Base-by-base conservation (phyloP, 2,329 filamentous ascomycete genomes). In the Neopestalotiopsis sp. region DNA sequence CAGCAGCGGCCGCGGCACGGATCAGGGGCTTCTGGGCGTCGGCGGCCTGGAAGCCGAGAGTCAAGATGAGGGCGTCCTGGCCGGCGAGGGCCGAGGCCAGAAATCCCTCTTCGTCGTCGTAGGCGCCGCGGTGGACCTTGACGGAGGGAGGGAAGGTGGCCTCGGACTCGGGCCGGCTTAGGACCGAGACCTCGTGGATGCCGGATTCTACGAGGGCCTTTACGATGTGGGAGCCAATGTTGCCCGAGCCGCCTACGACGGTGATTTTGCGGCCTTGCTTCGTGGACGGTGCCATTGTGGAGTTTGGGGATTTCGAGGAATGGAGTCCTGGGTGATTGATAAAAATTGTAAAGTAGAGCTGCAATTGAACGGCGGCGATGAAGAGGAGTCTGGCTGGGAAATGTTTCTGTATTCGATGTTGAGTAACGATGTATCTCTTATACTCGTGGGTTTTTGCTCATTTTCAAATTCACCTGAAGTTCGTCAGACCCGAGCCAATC, bases 1-100 rank as follows among this genome's bases (percentile, higher is more conserved):
- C 76, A 0, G 74, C 76, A 20, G 69, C 70, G 20, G 79, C 76
- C 9, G 75, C 80, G 10, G 80, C 81, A 40, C 75, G 76, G 60
- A 78, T 77, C 38, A 79, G 68, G 0, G 71, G 68, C 7, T 73
- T 72, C 65, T 79, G 74, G 9, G 71, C 67, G 9, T 69, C 70
- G 58, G 75, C 67, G n/a, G 71, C 72, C 40, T 52, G 67, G 69
- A 65, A 69, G 68, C 71, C 73, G 17, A 79, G 69, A 30, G 75
- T 71, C 5, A 80, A 65, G 42, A 82, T 69, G 6, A 83, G 72
- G 14, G 75, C 73, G 9, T 81, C 76, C 67, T 83, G 80, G 38
- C 74, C 77, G 45, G 73, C 62, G 13, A 82, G 75, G 1, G 73
- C 73, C 3, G 69, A 56, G 2, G 73, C 67, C 13, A 79, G 72